Base-by-base conservation (phyloP, 1,139 yeast genomes). In the Taiozyma sp. region DNA sequence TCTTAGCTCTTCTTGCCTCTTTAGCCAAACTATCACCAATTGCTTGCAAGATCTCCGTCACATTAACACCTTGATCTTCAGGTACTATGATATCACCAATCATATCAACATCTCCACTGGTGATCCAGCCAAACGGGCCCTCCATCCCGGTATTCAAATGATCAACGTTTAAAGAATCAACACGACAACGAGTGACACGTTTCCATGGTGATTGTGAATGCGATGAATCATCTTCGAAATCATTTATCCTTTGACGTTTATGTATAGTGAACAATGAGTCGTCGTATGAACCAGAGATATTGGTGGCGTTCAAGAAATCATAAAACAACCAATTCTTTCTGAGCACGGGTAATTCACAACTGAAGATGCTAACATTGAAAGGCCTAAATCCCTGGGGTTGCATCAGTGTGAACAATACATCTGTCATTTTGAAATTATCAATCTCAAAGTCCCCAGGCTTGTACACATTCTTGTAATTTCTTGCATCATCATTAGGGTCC, bases 71-170 rank as follows among this genome's bases (percentile, higher is more conserved):
- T 44, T 63, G 76, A 53, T 82, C 86, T 45, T 79, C 78, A 0
- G 96, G 96, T 1, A 89, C 83, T 79, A 84, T 81, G 12, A 92
- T 81, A 65, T 93, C 97, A 9, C 97, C 97, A 57, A 88, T 72
- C 84, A 93, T 86, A 67, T 93, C 97, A 23, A 92, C 98, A 52
- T 83, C 83, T 8, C 99, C 99, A 54, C 80, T 78, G 9, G 90
- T 84, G 51, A 93, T 92, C 99, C 99, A 93, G 3, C 98, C 97
- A 69, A 93, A 89, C 7, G 98, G 97, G 0, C 99, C 99, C 50
- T 84, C 85, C 49, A 89, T 77, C 0, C 98, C 98, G 1, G 88
- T 79, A 64, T 93, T 93, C 56, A 93, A 72, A 69, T 93, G 99
- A 60, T 92, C 96, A 43, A 93, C 80, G 62, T 83, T 85, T 49